Percentiles rank a stretch among this genome's conserved stretches.
Conservation (phyloP, 2,329 filamentous ascomycete genomes). For the Penicillium sumatraense region DNA sequence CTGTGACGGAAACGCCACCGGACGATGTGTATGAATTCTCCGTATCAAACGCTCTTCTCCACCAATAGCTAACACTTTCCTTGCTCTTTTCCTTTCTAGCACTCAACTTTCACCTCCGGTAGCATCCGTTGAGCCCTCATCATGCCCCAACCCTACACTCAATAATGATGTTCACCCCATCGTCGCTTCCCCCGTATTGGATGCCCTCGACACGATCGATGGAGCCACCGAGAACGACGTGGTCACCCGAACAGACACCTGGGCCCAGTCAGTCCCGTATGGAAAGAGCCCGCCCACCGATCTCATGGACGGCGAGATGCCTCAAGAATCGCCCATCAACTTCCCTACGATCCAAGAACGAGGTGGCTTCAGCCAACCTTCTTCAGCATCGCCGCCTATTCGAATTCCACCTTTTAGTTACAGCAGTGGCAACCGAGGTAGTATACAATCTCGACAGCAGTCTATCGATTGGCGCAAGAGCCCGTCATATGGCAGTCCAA, state of each 20-base stretch:
- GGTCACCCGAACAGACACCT: constrained; percentile 45
- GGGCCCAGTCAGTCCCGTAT: constrained; percentile 50
- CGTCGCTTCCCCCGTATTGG: constrained; percentile 44
- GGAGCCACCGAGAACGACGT: constrained; percentile 40
- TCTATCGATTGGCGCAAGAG: constrained; percentile 45
- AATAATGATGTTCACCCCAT: constrained; percentile 29
- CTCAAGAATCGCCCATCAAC: constrained; percentile 45
- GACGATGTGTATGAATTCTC: constrained; percentile 42
- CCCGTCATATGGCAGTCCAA: constrained; percentile 41
- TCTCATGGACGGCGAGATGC: constrained; percentile 38
- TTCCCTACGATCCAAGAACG: constrained; percentile 44
- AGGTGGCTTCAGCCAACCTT: constrained; percentile 47
- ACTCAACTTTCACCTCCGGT: constrained; percentile 31
- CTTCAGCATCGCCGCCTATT: constrained; percentile 49
- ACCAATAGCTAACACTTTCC: neutral
- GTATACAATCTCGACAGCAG: constrained; percentile 41
- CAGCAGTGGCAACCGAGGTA: constrained; percentile 43
- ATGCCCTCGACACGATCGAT: constrained; percentile 40
- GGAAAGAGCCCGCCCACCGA: constrained; percentile 50
- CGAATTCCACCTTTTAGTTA: constrained; percentile 49
- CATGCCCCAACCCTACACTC: constrained; percentile 33
- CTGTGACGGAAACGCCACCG: constrained; percentile 34
- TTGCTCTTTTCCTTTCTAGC: constrained; percentile 23
- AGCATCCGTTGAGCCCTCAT: constrained; percentile 34
- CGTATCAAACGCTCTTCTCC: neutral